Conservation (phyloP, 2,329 filamentous ascomycete species). For the Sporothrix pallida region DNA sequence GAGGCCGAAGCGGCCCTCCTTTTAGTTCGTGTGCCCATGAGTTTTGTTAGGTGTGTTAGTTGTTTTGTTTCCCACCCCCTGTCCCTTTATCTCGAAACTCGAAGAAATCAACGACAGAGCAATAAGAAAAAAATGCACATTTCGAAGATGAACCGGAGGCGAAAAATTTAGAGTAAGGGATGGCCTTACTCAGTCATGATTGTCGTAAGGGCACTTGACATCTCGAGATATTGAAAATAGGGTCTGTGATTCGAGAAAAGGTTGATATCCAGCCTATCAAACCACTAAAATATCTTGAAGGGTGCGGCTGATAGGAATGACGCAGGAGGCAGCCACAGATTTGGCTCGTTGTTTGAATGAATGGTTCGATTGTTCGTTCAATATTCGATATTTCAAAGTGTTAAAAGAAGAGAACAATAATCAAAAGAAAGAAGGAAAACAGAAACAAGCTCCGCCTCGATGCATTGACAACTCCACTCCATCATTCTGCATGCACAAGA, state of each 20-base stretch:
- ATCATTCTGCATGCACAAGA: background rate
- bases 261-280: background rate
- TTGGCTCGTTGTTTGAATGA: background rate
- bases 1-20: background rate
- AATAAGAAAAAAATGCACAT: background rate
- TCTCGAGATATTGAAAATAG: background rate
- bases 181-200: background rate
- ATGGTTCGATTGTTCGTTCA: background rate
- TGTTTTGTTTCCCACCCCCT: conserved; percentile 1
- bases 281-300: background rate
- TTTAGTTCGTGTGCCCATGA: background rate
- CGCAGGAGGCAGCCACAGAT: background rate
- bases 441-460: conserved; percentile 13
- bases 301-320: background rate
- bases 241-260: background rate
- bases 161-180: background rate
- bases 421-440: background rate
- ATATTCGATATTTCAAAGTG: background rate
- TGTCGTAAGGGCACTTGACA: conserved; percentile 1
- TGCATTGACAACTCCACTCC: conserved; percentile 3
- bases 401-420: background rate
- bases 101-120: background rate
- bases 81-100: conserved; percentile 12
- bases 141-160: background rate
- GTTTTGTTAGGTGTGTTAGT: background rate